These are phyloP conservation scores for Rhodocollybia butyracea DNA, from an alignment of 768 basidiomycete genomes.

Conservation along the genomic window DNA sequence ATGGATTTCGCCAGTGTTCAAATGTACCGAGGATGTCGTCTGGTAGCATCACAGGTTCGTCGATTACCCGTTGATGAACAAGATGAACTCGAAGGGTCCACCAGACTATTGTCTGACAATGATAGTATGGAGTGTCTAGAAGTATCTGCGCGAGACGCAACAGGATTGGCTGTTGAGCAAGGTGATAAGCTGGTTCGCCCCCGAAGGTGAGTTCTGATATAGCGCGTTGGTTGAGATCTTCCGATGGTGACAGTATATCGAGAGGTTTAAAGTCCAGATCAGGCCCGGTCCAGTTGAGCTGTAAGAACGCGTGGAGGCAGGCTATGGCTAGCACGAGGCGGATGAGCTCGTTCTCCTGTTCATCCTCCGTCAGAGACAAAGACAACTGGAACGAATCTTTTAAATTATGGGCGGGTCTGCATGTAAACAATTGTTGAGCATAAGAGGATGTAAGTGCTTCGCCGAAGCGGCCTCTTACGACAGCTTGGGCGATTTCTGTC, in stretches of 20 bases:
- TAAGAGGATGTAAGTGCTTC: slow-evolving; percentile 44
- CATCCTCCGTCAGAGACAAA: slow-evolving; percentile 20
- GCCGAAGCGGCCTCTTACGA: slow-evolving; percentile 58
- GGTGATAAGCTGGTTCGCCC: slow-evolving; percentile 96
- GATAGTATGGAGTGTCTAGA: slow-evolving; percentile 47
- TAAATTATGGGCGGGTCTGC: slow-evolving; percentile 27
- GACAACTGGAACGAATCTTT: slow-evolving; percentile 34
- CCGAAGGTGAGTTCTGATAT: slow-evolving; percentile 74
- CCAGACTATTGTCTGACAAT: slow-evolving; percentile 58
- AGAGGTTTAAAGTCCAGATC: slow-evolving; percentile 59
- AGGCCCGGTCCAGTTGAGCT: slow-evolving; percentile 96
- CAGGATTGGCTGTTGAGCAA: slow-evolving; percentile 64
- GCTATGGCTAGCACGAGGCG: slow-evolving; percentile 70
- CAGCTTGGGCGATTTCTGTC: slow-evolving; percentile 47
- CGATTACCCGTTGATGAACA: slow-evolving; percentile 78
- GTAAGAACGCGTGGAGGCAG: slow-evolving; percentile 86
- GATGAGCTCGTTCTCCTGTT: slow-evolving; percentile 47
- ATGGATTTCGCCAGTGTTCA: slow-evolving; percentile 32
- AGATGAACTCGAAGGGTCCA: slow-evolving; percentile 78
- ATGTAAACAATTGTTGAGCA: slow-evolving; percentile 38
- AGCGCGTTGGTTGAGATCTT: slow-evolving; percentile 57
- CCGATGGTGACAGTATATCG: slow-evolving; percentile 28
- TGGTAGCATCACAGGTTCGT: slow-evolving; percentile 71
- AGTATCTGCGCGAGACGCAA: slow-evolving; percentile 75
- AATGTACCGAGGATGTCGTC: slow-evolving; percentile 37